Conservation (phyloP, 768 basidiomycete species). For the Pilatotrama ljubarskyi region DNA sequence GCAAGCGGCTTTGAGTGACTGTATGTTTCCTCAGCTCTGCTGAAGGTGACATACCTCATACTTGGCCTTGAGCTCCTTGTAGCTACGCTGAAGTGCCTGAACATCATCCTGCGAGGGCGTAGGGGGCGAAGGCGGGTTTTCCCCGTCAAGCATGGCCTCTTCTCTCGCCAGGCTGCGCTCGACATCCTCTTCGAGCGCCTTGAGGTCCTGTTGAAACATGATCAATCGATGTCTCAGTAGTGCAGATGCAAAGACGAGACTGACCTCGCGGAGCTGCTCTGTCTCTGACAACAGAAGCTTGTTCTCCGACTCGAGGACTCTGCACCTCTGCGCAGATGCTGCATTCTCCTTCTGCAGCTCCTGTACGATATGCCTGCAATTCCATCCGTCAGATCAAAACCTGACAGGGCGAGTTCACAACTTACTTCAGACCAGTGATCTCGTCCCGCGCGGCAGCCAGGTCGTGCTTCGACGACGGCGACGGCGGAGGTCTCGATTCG, state of each 20-base stretch:
- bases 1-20: not conserved
- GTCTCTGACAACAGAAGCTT: slow-evolving; percentile 62
- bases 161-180: slow-evolving; percentile 58
- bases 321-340: slow-evolving; percentile 58
- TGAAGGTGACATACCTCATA: slow-evolving; percentile 46
- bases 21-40: not conserved
- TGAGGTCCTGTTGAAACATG: slow-evolving; percentile 56
- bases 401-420: slow-evolving; percentile 11
- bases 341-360: slow-evolving; percentile 84
- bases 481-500: slow-evolving; percentile 32
- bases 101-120: slow-evolving; percentile 33
- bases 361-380: slow-evolving; percentile 76
- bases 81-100: slow-evolving; percentile 41
- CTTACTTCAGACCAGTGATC: slow-evolving; percentile 81
- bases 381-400: not conserved
- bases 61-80: slow-evolving; percentile 51
- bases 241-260: not conserved
- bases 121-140: slow-evolving; percentile 12
- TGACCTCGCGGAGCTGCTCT: slow-evolving; percentile 73
- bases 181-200: slow-evolving; percentile 72
- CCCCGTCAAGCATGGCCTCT: slow-evolving; percentile 39
- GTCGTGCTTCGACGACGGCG: slow-evolving; percentile 51
- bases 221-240: not conserved
- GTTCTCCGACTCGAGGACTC: slow-evolving; percentile 78
- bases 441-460: slow-evolving; percentile 55